Evolutionary conservation across 108 stramenopile genomes (phyloP).

Genomic region (Fistulifera pelliculosa): DNA sequence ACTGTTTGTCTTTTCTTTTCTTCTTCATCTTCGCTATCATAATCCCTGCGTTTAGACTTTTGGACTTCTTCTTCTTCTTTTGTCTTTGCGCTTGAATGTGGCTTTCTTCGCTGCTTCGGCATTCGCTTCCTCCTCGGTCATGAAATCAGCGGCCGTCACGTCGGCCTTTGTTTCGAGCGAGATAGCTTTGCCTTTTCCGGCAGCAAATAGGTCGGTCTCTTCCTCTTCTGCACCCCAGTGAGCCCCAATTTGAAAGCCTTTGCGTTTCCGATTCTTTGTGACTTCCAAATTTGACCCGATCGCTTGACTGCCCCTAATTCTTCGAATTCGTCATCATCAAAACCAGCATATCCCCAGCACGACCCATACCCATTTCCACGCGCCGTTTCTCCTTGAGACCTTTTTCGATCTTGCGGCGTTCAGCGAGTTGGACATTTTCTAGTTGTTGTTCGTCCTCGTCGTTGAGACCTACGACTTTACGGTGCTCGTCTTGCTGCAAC

Average conservation of each 20-base stretch:
- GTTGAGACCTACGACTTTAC: slow-evolving; percentile 32
- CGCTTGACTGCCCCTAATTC: slow-evolving; percentile 63
- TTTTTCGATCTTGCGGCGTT: slow-evolving; percentile 28
- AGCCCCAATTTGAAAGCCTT: slow-evolving; percentile 58
- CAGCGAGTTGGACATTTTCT: slow-evolving; percentile 52
- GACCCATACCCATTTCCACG: slow-evolving; percentile 68
- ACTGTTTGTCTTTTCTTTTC: not conserved
- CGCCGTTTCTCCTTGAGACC: slow-evolving; percentile 51
- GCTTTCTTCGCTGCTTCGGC: slow-evolving; percentile 17
- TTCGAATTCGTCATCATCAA: slow-evolving; percentile 89
- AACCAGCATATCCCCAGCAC: slow-evolving; percentile 87
- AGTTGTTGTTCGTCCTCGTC: slow-evolving; percentile 33
- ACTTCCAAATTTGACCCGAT: slow-evolving; percentile 11
- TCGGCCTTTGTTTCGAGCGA: slow-evolving; percentile 46
- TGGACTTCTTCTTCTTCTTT: slow-evolving; percentile 45
- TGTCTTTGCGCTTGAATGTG: slow-evolving; percentile 31
- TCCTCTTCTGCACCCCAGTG: slow-evolving; percentile 11
- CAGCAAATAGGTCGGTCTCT: slow-evolving; percentile 37
- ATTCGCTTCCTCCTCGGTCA: slow-evolving; percentile 65
- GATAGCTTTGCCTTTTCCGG: slow-evolving; percentile 38
- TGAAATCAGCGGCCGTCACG: slow-evolving; percentile 66
- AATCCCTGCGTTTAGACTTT: slow-evolving; percentile 19
- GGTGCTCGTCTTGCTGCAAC: slow-evolving; percentile 14
- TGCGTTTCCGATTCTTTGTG: not conserved
- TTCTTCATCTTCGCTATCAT: slow-evolving; percentile 35